Evolutionary conservation across 768 basidiomycete species (phyloP).

Genomic region (button mushroom (Agaricus bisporus)): DNA sequence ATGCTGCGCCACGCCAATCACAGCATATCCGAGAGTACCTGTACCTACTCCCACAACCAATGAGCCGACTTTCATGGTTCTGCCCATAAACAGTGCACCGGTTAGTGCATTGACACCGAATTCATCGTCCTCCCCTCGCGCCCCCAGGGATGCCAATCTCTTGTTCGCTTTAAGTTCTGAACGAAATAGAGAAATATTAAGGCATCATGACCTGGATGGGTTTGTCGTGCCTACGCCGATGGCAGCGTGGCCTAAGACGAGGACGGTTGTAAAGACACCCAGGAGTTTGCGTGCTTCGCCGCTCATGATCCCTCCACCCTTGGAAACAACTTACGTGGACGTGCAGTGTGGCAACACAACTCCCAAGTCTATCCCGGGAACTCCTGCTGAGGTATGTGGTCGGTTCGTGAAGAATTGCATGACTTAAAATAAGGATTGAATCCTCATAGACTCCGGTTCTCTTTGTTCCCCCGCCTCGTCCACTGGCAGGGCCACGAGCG

Average conservation of each 20-base stretch:
- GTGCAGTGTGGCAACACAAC: slow-evolving; percentile 26
- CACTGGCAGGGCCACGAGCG: slow-evolving; percentile 15
- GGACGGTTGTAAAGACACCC: slow-evolving; percentile 8
- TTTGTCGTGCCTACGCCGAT: slow-evolving; percentile 21
- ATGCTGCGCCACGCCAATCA: slow-evolving; percentile 20
- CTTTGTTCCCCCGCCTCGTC: slow-evolving; percentile 33
- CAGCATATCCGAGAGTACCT: slow-evolving; percentile 22
- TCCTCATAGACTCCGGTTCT: slow-evolving; percentile 33
- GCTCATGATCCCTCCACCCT: slow-evolving; percentile 6
- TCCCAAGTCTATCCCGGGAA: too few relatives aligned
- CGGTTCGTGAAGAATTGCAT: too few relatives aligned
- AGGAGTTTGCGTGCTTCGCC: slow-evolving; percentile 3
- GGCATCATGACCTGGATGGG: slow-evolving; percentile 38
- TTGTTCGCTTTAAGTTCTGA: slow-evolving; percentile 39
- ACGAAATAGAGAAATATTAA: slow-evolving; percentile 31
- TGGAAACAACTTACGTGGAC: slow-evolving; percentile 10
- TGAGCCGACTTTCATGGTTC: slow-evolving; percentile 7
- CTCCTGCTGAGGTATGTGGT: slow-evolving; percentile 36
- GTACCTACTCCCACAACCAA: slow-evolving; percentile 23
- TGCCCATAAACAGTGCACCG: slow-evolving; percentile 8
- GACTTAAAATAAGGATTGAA: neutral
- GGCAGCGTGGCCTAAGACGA: slow-evolving; percentile 16
- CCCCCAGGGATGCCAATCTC: slow-evolving; percentile 40
- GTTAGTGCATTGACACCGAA: slow-evolving; percentile 17
- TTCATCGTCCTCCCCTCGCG: slow-evolving; percentile 35